phyloP scores from a whole-genome alignment of 202 grass and related monocot genomes.

The Zizania palustris region DNA sequence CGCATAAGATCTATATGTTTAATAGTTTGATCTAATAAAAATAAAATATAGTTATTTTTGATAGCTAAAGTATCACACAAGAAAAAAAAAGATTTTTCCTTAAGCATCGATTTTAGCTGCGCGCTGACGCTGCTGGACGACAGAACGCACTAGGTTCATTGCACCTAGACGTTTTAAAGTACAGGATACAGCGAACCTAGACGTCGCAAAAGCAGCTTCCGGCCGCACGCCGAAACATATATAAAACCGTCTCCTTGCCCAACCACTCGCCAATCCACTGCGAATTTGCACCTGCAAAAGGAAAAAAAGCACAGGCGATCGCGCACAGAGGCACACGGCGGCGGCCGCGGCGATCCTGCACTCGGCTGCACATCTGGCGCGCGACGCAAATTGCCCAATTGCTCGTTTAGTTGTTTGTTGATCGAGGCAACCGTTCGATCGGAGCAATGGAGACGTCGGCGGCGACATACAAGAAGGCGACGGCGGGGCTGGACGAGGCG shows the following conservation, averaged over 20 bases:
- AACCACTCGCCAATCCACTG: neutral
- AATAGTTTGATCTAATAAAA: too few relatives aligned
- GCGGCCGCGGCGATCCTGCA: neutral
- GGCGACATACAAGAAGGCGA: conserved; percentile 55
- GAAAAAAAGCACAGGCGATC: neutral
- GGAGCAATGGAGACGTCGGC: conserved; percentile 1
- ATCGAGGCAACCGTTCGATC: neutral
- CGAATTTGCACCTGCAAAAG: neutral
- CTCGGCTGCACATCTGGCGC: neutral
- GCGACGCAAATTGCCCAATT: neutral
- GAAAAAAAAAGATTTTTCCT: too few relatives aligned
- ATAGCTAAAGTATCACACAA: too few relatives aligned
- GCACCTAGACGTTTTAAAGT: conserved; percentile 32
- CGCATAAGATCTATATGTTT: too few relatives aligned
- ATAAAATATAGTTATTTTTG: too few relatives aligned
- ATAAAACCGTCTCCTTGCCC: neutral
- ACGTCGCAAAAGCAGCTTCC: neutral
- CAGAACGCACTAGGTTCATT: conserved; percentile 9
- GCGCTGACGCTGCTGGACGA: neutral
- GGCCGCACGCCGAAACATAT: conserved; percentile 29
- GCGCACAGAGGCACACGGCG: neutral
- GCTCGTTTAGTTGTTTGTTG: neutral
- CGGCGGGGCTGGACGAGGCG: conserved; percentile 57
- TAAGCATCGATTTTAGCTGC: too few relatives aligned
- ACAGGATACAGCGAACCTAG: conserved; percentile 16